Conservation (phyloP, 2,329 filamentous ascomycete genomes). For the Orbilia javanica region DNA sequence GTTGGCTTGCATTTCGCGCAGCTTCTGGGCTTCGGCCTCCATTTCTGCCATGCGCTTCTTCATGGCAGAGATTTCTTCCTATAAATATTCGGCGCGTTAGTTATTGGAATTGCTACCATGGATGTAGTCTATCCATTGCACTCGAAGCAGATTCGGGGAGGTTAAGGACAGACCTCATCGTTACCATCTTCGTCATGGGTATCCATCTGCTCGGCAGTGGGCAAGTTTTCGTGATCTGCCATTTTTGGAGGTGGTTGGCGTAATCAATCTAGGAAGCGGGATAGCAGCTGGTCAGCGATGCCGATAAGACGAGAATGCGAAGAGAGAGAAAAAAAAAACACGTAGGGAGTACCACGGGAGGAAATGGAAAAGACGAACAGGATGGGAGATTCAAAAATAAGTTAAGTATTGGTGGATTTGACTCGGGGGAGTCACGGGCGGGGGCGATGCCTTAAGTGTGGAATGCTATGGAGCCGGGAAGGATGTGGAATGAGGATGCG, state of each 20-base stretch:
- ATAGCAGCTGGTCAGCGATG: slow-evolving; percentile 14
- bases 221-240: slow-evolving; percentile 54
- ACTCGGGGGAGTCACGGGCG: background rate
- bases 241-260: slow-evolving; percentile 19
- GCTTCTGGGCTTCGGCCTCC: slow-evolving; percentile 88
- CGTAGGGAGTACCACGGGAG: background rate
- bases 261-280: background rate
- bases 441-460: background rate
- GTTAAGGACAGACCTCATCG: slow-evolving; percentile 45
- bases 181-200: slow-evolving; percentile 56
- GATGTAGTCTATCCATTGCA: background rate
- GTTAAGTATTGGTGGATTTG: background rate
- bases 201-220: slow-evolving; percentile 58
- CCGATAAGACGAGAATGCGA: background rate
- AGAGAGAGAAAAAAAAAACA: background rate
- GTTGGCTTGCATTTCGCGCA: slow-evolving; percentile 86
- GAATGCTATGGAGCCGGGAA: background rate
- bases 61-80: slow-evolving; percentile 88
- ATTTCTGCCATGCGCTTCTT: slow-evolving; percentile 88
- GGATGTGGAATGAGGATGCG: slow-evolving; percentile 23
- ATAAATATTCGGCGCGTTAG: background rate
- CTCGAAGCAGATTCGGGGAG: background rate
- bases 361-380: background rate
- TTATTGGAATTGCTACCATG: background rate
- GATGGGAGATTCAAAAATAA: background rate